phyloP scores from a whole-genome alignment of 2,329 filamentous ascomycete genomes.

The Pseudocercospora fuligena region DNA sequence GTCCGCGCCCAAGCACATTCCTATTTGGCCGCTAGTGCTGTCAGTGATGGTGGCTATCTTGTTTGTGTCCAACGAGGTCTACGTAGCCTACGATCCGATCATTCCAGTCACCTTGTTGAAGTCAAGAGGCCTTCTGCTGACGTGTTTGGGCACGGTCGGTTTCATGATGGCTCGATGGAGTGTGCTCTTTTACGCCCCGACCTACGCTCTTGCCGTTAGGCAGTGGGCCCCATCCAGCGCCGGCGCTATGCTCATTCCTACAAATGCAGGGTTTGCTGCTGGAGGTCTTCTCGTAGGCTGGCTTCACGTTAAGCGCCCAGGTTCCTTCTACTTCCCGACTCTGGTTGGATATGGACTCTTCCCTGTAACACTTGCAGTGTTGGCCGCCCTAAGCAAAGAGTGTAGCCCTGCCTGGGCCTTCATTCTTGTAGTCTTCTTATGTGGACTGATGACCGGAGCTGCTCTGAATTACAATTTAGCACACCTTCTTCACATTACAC shows the following conservation, averaged over 20 bases:
- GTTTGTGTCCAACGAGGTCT: constrained; percentile 67
- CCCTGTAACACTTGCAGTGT: constrained; percentile 60
- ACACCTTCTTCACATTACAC: constrained; percentile 75
- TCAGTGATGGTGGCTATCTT: constrained; percentile 63
- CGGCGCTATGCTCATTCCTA: constrained; percentile 78
- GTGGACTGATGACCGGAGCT: constrained; percentile 74
- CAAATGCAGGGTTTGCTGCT: constrained; percentile 76
- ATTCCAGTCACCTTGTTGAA: constrained; percentile 73
- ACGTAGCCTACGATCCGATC: constrained; percentile 69
- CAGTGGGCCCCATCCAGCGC: constrained; percentile 71
- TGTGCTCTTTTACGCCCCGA: constrained; percentile 79
- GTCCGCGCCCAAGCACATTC: constrained; percentile 64
- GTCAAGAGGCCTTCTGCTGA: constrained; percentile 72
- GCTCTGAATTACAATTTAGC: constrained; percentile 80
- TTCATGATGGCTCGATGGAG: constrained; percentile 83
- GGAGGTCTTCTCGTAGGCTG: constrained; percentile 75
- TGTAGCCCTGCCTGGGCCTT: constrained; percentile 59
- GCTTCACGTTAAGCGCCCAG: constrained; percentile 73
- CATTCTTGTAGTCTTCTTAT: constrained; percentile 66
- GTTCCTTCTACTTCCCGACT: constrained; percentile 68
- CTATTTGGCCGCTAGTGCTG: constrained; percentile 62
- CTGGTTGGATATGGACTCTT: constrained; percentile 65
- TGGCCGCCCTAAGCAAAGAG: constrained; percentile 62
- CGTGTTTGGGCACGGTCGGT: constrained; percentile 74
- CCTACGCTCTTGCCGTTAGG: constrained; percentile 77